Base-by-base conservation (phyloP, 148 eudicot genomes). In the Rhododendron griersonianum region DNA sequence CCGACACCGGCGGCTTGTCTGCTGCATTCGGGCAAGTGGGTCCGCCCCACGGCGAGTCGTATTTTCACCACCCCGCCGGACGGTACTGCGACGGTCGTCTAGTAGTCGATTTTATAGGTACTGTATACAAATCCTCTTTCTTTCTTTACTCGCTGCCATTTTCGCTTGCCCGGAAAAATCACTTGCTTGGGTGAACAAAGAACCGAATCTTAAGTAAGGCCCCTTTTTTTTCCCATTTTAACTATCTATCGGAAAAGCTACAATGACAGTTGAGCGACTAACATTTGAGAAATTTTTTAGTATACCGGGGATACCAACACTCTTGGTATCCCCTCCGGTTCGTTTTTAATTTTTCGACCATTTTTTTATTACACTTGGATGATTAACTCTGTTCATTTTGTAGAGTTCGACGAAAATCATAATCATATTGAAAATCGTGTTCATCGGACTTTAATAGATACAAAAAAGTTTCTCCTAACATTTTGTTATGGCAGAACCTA, bases 1-100 rank as follows among this genome's bases (percentile, higher is more conserved):
- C 98, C 28, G 98, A 96, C 88, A 95, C 98, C 15, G 99, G 99
- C 3, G 95, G 98, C 44, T 87, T 93, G 28, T 96, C 99, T 5
- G 99, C 99, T 0, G 94, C 95, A 23, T 96, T 96, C 44, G 99
- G 99, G 15, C 99, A 93, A 82, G 91, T 88, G 41, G 89, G 88
- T 28, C 89, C 93, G 1, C 99, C 99, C 4, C 81, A 90, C 51
- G 99, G 99, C 8, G 92, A 92, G 89, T 86, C 98, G 23, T 95
- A 84, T 81, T 96, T 96, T 85, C 91, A 86, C 25, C 82, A 77
- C 84, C 96, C 98, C 19, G 91, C 96, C 16, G 96, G 98, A 3
- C 63, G 98, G 74, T 94, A 89, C 79, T 91, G 84, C 15, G 98
- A 95, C 76, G 98, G 98, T 81, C 95, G 96, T 74, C 93, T 96